These are phyloP conservation scores for Penicillium sp. DNA, from an alignment of 2,329 filamentous ascomycete genomes.

Conservation along the genomic window DNA sequence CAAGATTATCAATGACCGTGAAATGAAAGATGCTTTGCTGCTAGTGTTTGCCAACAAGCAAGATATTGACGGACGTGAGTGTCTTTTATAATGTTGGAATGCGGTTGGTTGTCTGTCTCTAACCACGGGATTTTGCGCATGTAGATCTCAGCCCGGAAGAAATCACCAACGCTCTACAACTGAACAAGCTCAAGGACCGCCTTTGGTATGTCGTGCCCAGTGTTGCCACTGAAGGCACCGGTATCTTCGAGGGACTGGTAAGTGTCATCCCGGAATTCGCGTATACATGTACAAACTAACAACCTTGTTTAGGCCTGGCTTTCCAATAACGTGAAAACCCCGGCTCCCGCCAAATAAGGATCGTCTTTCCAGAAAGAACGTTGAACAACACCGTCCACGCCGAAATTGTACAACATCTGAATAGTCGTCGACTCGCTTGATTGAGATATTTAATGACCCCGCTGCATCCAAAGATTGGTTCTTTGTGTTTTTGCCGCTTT, in stretches of 20 bases:
- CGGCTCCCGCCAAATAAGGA: conserved; percentile 34
- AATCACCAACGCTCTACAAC: conserved; percentile 71
- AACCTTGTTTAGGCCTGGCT: conserved; percentile 59
- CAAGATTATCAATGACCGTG: conserved; percentile 94
- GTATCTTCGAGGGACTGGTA: conserved; percentile 73
- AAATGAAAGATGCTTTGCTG: conserved; percentile 93
- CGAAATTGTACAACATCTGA: conserved; percentile 32
- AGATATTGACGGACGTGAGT: conserved; percentile 75
- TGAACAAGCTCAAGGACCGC: conserved; percentile 75
- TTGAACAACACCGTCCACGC: conserved; percentile 9
- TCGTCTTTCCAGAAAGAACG: neutral
- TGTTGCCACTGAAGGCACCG: conserved; percentile 76
- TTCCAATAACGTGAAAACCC: conserved; percentile 74
- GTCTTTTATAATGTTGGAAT: neutral
- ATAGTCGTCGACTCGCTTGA: conserved; percentile 31
- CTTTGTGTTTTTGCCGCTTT: conserved; percentile 19
- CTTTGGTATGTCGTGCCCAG: conserved; percentile 82
- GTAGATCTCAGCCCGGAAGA: conserved; percentile 74
- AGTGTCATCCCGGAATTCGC: conserved; percentile 19
- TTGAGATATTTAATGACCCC: conserved; percentile 40
- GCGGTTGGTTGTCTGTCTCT: neutral
- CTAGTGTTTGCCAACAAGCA: conserved; percentile 99
- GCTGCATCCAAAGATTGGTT: conserved; percentile 28
- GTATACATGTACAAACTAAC: conserved; percentile 17
- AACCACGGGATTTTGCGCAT: neutral